A percentile compares a stretch with the other conserved stretches of the same genome.
Evolutionary conservation across 108 stramenopile genomes (phyloP).

Genomic region (Ochromonas danica): DNA sequence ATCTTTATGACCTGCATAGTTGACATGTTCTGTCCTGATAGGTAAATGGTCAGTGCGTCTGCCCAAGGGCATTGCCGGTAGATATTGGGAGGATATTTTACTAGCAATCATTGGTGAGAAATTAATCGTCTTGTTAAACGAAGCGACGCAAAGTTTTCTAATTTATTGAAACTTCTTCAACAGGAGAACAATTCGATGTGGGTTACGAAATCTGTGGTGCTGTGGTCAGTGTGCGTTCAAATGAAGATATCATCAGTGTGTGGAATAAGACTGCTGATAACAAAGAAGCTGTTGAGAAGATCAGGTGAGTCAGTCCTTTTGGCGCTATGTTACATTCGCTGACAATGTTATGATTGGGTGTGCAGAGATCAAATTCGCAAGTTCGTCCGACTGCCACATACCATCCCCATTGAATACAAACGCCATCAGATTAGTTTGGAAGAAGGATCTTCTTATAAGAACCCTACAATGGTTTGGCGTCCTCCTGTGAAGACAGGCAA

Average conservation of each 20-base stretch:
- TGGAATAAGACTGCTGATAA: constrained; percentile 82
- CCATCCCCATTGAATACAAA: constrained; percentile 44
- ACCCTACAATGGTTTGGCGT: constrained; percentile 1
- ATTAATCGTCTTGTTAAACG: too few relatives aligned
- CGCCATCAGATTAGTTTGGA: constrained; percentile 46
- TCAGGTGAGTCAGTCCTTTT: constrained; percentile 75
- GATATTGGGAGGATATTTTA: constrained; percentile 88
- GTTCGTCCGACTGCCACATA: background rate
- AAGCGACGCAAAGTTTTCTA: too few relatives aligned
- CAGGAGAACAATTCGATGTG: constrained; percentile 86
- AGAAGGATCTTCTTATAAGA: constrained; percentile 12
- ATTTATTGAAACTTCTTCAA: too few relatives aligned
- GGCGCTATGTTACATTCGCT: constrained; percentile 48
- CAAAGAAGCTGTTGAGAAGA: constrained; percentile 65
- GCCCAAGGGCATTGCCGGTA: constrained; percentile 64
- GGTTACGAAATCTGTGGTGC: constrained; percentile 74
- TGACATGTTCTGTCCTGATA: too few relatives aligned
- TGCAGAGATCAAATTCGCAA: constrained; percentile 27
- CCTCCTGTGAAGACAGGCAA: background rate
- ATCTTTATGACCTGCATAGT: too few relatives aligned
- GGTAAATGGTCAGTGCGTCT: constrained; percentile 90
- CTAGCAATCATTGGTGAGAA: constrained; percentile 88
- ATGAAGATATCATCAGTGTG: constrained; percentile 87
- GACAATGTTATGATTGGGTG: background rate
- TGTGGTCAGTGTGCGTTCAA: constrained; percentile 74